These are phyloP conservation scores for Grifola frondosa DNA, from an alignment of 1,284 basidiomycete genomes.

Conservation along the genomic window DNA sequence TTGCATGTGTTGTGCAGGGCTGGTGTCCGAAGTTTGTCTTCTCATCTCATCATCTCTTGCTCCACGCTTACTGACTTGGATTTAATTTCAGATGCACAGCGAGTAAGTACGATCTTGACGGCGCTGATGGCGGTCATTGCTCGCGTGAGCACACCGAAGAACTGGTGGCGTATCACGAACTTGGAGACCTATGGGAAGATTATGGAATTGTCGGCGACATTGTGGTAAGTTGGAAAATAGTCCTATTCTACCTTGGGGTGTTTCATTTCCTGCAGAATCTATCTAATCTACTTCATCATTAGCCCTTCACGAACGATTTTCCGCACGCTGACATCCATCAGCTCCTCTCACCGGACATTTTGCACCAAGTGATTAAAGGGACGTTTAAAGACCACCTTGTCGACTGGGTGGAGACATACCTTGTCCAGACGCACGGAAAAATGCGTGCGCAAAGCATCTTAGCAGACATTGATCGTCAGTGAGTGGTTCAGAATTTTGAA, in stretches of 20 bases:
- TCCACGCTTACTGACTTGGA: not conserved
- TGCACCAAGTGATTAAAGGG: conserved; percentile 9
- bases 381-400: conserved; percentile 21
- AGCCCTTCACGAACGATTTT: conserved; percentile 11
- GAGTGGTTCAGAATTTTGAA: not conserved
- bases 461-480: conserved; percentile 22
- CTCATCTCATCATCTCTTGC: not conserved
- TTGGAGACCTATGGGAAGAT: conserved; percentile 13
- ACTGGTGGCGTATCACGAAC: conserved; percentile 6
- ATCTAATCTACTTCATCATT: too few species aligned
- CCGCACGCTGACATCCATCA: conserved; percentile 10
- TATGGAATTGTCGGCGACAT: conserved; percentile 20
- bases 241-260: too few species aligned
- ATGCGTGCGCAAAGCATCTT: conserved; percentile 4
- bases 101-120: conserved; percentile 11
- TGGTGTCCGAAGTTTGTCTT: conserved; percentile 12
- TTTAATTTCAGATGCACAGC: conserved; percentile 13
- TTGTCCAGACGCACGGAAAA: conserved; percentile 7
- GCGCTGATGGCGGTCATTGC: not conserved
- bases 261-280: too few species aligned
- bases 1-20: conserved; percentile 9
- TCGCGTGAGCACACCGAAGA: conserved; percentile 10
- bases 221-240: conserved; percentile 5
- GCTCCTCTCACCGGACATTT: conserved; percentile 1
- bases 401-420: conserved; percentile 9